Percentiles rank a stretch among this genome's conserved stretches.
phyloP scores from a whole-genome alignment of 805 yeast genomes.

The Phaffomyces opuntiae region DNA sequence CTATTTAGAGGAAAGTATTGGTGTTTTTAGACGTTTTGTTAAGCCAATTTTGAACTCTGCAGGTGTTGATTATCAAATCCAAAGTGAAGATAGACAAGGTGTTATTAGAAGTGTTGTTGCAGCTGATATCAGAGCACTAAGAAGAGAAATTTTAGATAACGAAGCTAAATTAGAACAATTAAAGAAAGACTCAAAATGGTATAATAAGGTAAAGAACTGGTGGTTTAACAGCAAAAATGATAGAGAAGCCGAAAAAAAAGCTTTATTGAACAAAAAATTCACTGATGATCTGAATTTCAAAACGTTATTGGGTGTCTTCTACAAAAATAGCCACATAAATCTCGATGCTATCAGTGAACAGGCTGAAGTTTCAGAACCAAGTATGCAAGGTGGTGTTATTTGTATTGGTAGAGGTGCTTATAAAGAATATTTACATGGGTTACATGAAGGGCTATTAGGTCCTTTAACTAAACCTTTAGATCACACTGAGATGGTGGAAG shows the following conservation, averaged over 20 bases:
- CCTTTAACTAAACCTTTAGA: constrained; percentile 59
- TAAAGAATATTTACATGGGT: constrained; percentile 84
- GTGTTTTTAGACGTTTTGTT: constrained; percentile 67
- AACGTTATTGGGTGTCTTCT: constrained; percentile 55
- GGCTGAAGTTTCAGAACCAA: constrained; percentile 36
- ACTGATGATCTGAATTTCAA: constrained; percentile 30
- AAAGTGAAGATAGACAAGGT: constrained; percentile 80
- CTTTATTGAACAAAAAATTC: constrained; percentile 17
- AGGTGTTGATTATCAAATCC: constrained; percentile 76
- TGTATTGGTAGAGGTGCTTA: constrained; percentile 95
- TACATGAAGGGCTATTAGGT: constrained; percentile 93
- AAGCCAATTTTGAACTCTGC: constrained; percentile 83
- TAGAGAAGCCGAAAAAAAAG: constrained; percentile 12
- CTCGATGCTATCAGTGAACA: constrained; percentile 35
- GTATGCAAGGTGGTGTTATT: constrained; percentile 72
- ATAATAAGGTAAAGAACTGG: constrained; percentile 11
- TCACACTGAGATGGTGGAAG: constrained; percentile 12
- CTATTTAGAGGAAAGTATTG: constrained; percentile 65
- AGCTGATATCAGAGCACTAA: constrained; percentile 63
- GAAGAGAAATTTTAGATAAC: constrained; percentile 38
- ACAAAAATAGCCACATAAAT: constrained; percentile 22
- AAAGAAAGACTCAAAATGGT: constrained; percentile 15
- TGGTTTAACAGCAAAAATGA: constrained; percentile 5
- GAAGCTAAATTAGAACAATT: constrained; percentile 17
- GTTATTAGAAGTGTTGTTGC: constrained; percentile 79